Percentiles rank a stretch among this genome's conserved stretches.
Evolutionary conservation across 805 yeast genomes (phyloP).

Genomic region (Pichia rugopelliculosa): DNA sequence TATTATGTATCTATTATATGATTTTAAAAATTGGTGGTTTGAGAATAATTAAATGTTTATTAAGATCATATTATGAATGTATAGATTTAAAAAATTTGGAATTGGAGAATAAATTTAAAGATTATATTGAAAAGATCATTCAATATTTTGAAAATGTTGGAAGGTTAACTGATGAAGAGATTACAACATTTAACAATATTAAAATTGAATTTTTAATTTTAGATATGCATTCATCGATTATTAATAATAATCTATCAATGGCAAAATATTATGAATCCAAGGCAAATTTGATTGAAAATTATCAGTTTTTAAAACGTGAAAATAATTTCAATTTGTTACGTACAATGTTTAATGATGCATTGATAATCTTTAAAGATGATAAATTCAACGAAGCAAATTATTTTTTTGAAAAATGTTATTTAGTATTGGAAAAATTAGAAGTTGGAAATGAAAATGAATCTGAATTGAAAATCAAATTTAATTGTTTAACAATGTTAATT

Average conservation of each 20-base stretch:
- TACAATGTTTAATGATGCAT: constrained; percentile 27
- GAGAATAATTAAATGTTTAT: constrained; percentile 27
- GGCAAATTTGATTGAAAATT: constrained; percentile 18
- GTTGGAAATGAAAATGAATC: constrained; percentile 5
- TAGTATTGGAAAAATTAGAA: constrained; percentile 15
- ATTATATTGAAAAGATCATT: constrained; percentile 23
- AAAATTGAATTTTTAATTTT: constrained; percentile 24
- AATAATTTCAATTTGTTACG: constrained; percentile 27
- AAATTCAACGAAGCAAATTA: constrained; percentile 9
- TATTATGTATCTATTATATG: constrained; percentile 28
- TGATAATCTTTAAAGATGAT: constrained; percentile 8
- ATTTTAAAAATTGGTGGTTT: constrained; percentile 16
- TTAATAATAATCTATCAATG: constrained; percentile 27
- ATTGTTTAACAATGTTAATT: constrained; percentile 22
- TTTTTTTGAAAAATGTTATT: constrained; percentile 13
- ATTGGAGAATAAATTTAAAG: constrained; percentile 22
- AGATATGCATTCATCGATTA: constrained; percentile 27
- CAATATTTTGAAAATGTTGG: constrained; percentile 17
- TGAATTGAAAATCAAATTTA: constrained; percentile 16
- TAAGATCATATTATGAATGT: constrained; percentile 23
- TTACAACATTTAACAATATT: constrained; percentile 1
- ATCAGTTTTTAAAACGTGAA: constrained; percentile 11
- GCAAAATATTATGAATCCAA: constrained; percentile 31
- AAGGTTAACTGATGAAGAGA: neutral
- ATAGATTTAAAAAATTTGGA: constrained; percentile 21